These are phyloP conservation scores for Anastatica hierochuntica DNA, from an alignment of 345 rosid species.

Conservation along the genomic window DNA sequence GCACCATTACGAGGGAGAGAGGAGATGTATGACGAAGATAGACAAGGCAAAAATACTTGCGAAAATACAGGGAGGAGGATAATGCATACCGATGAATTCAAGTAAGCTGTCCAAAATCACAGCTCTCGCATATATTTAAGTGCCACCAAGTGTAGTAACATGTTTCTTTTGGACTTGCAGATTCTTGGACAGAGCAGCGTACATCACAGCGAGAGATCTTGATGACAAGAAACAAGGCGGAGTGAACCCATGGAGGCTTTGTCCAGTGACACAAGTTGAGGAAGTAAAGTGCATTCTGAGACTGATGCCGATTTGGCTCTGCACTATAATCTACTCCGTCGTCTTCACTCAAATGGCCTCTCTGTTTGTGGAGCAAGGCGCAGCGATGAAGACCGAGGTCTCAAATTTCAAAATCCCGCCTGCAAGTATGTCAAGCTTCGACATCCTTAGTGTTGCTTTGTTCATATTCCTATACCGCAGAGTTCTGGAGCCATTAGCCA, in stretches of 20 bases:
- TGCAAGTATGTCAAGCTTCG: constrained; percentile 94
- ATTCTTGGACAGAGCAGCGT: constrained; percentile 87
- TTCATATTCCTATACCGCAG: constrained; percentile 68
- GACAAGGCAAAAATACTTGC: constrained; percentile 23
- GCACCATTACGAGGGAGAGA: constrained; percentile 34
- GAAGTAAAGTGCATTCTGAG: constrained; percentile 90
- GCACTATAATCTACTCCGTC: constrained; percentile 89
- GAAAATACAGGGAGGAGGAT: constrained; percentile 43
- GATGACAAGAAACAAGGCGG: constrained; percentile 40
- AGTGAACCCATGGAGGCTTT: constrained; percentile 60
- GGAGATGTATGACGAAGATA: constrained; percentile 32
- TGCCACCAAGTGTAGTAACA: neutral
- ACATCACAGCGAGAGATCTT: constrained; percentile 37
- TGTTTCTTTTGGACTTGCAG: constrained; percentile 27
- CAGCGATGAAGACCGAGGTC: constrained; percentile 58
- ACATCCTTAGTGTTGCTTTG: constrained; percentile 74
- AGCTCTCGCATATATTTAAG: too few species aligned
- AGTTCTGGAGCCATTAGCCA: constrained; percentile 52
- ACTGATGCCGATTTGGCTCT: constrained; percentile 90
- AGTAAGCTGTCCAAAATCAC: constrained; percentile 27
- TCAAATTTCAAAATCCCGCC: constrained; percentile 60
- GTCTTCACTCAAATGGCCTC: constrained; percentile 99
- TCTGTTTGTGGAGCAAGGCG: constrained; percentile 93
- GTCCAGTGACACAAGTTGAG: constrained; percentile 85
- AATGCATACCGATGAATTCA: constrained; percentile 65